Evolutionary conservation across 345 rosid species (phyloP), one percentile per base, ranked within the genome.

Genomic region (Pugionium cornutum): DNA sequence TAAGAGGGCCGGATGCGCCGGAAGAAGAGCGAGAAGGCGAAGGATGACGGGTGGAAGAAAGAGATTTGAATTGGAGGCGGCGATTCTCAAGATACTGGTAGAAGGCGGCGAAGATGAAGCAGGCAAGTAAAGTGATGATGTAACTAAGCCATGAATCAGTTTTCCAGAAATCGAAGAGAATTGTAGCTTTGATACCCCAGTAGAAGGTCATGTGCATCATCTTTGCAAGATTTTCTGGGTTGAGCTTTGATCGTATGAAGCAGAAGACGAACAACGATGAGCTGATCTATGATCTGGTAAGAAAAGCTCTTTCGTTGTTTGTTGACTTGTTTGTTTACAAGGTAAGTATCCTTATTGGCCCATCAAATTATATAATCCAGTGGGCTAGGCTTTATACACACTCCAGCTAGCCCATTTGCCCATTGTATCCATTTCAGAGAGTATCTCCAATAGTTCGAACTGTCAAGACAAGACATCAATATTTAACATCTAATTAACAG

Each of bases 141-240:
- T 89, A 87, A 53, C 66, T 62, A 4, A 60, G 69, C 86, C 86
- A 85, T 36, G 92, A 80, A 46, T 81, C 76, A 9, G 98, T 89
- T 58, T 51, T 73, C 95, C 98, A 89, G 42, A 75, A 80, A 72
- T 75, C 81, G 75, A 91, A 53, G 52, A 91, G 83, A 65, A 91
- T 73, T 6, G 90, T 87, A 1, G 90, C 96, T 53, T 80, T 49
- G 54, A 71, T 73, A 45, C 92, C 75, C 98, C 98, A 89, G 75
- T 89, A 91, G 10, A 91, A 72, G 50, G 96, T 91, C 98, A 85
- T 91, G 85, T 87, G 98, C 95, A 89, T 92, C 98, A 92, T 91
- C 79, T 77, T 81, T 35, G 75, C 67, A 9, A 52, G 39, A 0
- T 68, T 49, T 67, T 45, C 66, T 51, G 49, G 45, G 4, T 32